phyloP scores from a whole-genome alignment of 495 filamentous ascomycete species.

The Aspergillus taichungensis region DNA sequence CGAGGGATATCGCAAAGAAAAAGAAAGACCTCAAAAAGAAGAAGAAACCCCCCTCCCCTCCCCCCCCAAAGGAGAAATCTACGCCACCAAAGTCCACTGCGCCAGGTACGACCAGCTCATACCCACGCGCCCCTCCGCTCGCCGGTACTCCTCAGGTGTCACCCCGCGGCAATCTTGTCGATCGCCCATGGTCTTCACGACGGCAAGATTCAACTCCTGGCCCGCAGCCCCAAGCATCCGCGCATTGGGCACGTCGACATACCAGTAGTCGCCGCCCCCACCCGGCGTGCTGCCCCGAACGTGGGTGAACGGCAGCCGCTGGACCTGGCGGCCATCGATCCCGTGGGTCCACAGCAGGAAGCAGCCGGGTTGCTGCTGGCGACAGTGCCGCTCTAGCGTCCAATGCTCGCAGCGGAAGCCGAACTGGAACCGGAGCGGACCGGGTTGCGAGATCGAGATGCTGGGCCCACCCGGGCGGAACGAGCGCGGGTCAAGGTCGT shows the following conservation, averaged over 20 bases:
- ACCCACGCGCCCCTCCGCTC: constrained; percentile 47
- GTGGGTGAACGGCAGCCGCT: constrained; percentile 51
- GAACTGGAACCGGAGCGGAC: constrained; percentile 68
- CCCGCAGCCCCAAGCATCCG: constrained; percentile 59
- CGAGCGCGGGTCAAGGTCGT: constrained; percentile 54
- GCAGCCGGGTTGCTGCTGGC: constrained; percentile 51
- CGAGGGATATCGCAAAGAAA: neutral
- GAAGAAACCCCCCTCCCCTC: neutral
- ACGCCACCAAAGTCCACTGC: constrained; percentile 61
- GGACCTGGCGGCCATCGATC: constrained; percentile 54
- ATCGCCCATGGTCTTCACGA: constrained; percentile 51
- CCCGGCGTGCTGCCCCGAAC: constrained; percentile 30
- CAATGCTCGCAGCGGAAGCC: constrained; percentile 69
- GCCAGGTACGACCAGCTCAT: constrained; percentile 56
- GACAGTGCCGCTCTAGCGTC: constrained; percentile 52
- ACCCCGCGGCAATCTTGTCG: constrained; percentile 59
- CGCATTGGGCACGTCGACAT: constrained; percentile 56
- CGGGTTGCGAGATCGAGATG: constrained; percentile 44
- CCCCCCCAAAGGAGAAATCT: neutral
- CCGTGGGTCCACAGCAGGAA: constrained; percentile 59
- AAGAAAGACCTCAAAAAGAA: constrained; percentile 2
- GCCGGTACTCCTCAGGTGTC: constrained; percentile 54
- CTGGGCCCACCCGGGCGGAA: constrained; percentile 50
- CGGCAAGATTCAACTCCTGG: constrained; percentile 52
- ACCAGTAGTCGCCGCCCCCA: constrained; percentile 65